Conservation (phyloP, 2,329 filamentous ascomycete genomes). For the Colletotrichum sp. region DNA sequence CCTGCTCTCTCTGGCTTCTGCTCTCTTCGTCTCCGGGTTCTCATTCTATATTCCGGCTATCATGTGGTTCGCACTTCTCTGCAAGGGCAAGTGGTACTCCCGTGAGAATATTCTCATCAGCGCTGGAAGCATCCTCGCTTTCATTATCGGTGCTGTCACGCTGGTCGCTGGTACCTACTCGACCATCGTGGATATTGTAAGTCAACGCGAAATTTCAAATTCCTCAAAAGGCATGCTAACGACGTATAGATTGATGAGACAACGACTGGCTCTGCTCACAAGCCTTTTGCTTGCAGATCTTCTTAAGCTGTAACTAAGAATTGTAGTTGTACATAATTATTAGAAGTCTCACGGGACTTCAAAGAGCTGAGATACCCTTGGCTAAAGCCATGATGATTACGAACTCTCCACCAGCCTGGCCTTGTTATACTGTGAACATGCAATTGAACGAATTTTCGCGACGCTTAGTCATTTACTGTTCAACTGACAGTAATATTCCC, state of each 20-base stretch:
- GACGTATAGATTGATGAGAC: slow-evolving; percentile 23
- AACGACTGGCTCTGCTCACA: slow-evolving; percentile 6
- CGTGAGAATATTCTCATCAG: slow-evolving; percentile 29
- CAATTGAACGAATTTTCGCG: accelerated
- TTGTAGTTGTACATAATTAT: not conserved
- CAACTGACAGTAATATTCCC: not conserved
- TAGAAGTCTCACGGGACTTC: not conserved
- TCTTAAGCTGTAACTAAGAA: not conserved
- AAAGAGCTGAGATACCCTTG: not conserved
- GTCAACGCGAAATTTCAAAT: not conserved
- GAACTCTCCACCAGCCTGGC: not conserved
- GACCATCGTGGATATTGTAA: slow-evolving; percentile 33
- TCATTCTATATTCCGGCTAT: slow-evolving; percentile 21
- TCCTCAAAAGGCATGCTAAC: not conserved
- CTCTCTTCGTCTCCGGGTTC: slow-evolving; percentile 57
- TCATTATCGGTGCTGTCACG: slow-evolving; percentile 30
- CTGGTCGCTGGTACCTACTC: slow-evolving; percentile 32
- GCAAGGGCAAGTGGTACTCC: slow-evolving; percentile 26
- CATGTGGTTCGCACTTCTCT: slow-evolving; percentile 19
- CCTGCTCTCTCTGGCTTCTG: slow-evolving; percentile 60
- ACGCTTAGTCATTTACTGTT: not conserved
- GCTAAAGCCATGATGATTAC: not conserved
- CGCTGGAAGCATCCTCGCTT: slow-evolving; percentile 28
- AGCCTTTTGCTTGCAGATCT: slow-evolving; percentile 17
- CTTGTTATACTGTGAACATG: not conserved